Conservation (phyloP, 2,329 filamentous ascomycete species). For the Trematosphaeria pertusa region DNA sequence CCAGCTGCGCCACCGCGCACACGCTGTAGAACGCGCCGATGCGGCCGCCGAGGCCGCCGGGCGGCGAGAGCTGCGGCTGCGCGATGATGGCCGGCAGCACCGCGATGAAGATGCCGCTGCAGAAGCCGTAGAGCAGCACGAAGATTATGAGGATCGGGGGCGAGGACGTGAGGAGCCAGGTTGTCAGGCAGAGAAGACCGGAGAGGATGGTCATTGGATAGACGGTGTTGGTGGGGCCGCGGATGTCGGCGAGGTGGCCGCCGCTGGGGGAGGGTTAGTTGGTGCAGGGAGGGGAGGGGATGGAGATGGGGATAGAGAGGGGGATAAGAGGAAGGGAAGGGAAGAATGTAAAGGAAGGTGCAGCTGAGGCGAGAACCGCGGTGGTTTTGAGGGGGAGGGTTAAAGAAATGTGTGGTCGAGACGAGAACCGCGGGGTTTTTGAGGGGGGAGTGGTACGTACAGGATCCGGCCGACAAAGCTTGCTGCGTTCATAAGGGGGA, state of each 20-base stretch:
- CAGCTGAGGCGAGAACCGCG: no score
- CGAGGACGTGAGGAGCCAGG: conserved; percentile 60
- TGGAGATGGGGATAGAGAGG: no score
- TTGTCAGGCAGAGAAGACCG: conserved; percentile 57
- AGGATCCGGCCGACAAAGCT: conserved; percentile 63
- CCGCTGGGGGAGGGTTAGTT: conserved; percentile 36
- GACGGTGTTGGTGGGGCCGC: conserved; percentile 63
- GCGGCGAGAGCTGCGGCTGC: conserved; percentile 75
- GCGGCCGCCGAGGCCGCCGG: conserved; percentile 73
- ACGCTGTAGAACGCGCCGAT: conserved; percentile 71
- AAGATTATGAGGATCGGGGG: conserved; percentile 69
- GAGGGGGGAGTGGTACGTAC: conserved; percentile 46
- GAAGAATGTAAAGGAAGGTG: no score
- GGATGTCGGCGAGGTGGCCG: conserved; percentile 59
- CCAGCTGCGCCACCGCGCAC: conserved; percentile 69
- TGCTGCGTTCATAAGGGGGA: conserved; percentile 56
- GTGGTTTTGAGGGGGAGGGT: no score
- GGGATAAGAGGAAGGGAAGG: conserved; percentile 46
- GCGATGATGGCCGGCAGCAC: conserved; percentile 70
- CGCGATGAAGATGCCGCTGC: conserved; percentile 71
- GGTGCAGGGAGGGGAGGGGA: not conserved
- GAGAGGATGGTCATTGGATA: conserved; percentile 54
- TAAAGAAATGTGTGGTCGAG: no score
- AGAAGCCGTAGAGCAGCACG: conserved; percentile 72
- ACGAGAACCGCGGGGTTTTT: no score